A percentile compares a stretch with the other conserved stretches of the same genome.
These are phyloP conservation scores for Curvularia spicifera DNA, from an alignment of 2,329 filamentous ascomycete genomes.

Conservation along the genomic window DNA sequence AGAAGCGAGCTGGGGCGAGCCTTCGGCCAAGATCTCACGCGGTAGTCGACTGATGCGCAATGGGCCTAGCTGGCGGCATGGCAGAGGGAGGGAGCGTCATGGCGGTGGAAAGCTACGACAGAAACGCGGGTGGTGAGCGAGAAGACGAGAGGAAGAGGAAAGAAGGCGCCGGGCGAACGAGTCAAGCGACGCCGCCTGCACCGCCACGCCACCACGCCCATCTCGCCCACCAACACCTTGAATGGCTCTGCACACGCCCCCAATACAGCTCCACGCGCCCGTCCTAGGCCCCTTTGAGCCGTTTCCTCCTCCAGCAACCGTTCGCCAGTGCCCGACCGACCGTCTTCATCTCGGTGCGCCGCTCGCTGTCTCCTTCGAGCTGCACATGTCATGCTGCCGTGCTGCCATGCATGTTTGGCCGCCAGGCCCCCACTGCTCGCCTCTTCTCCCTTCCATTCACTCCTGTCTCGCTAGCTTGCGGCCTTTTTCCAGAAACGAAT, in stretches of 20 bases:
- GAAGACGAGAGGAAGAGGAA: not conserved
- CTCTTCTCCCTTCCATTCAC: not conserved
- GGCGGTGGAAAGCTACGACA: not conserved
- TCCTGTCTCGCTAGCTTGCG: conserved; percentile 10
- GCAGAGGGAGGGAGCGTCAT: not conserved
- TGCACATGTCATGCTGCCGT: not conserved
- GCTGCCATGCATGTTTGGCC: no score
- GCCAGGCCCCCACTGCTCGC: not conserved
- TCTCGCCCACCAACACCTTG: not conserved
- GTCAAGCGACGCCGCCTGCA: not conserved
- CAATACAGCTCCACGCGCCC: conserved; percentile 11
- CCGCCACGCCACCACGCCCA: conserved; percentile 10
- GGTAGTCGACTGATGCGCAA: conserved; percentile 3
- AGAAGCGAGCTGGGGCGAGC: not conserved
- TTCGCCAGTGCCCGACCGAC: not conserved
- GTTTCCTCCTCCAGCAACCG: not conserved
- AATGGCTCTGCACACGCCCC: conserved; percentile 10
- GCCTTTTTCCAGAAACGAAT: conserved; percentile 12
- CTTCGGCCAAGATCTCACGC: not conserved
- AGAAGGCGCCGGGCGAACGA: not conserved
- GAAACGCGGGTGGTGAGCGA: not conserved
- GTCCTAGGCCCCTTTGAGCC: not conserved
- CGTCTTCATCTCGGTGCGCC: not conserved
- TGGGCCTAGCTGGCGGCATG: not conserved
- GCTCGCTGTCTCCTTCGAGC: not conserved